Evolutionary conservation across 2,329 filamentous ascomycete genomes (phyloP), one percentile per base, ranked within the genome.

Genomic region (Hysterium pulicare): DNA sequence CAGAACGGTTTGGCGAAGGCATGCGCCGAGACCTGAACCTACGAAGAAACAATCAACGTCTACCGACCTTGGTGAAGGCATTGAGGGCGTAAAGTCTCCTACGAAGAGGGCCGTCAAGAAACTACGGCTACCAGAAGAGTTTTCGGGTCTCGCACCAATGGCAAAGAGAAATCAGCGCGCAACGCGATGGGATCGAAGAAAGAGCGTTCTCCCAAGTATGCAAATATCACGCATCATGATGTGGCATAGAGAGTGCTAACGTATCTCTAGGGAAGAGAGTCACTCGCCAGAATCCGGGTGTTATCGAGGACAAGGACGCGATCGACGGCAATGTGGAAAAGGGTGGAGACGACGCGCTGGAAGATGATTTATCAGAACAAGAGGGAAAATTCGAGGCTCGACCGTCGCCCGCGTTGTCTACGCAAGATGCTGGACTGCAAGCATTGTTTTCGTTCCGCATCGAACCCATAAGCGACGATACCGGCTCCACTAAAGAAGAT

Each of bases 1-100:
- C 16, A 69, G 69, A 47, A 74, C 73, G 50, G 68, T 77, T 24
- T 76, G 72, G 72, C 71, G 71, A 39, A 62, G 72, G 44, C 62
- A 66, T 47, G 56, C 55, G 24, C 51, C 62, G 10, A 58, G 62
- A 40, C 61, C 62, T 34, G 55, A 55, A 44, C 40, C 48, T 38
- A 33, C 38, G 36, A 30, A 20, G 47, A 32, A 47, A 51, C 28
- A 50, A 33, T 5, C 44, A 11, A 19, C 45, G 5, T 13, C 38
- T 11, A 36, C 49, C 1, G 53, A 54, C 2, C 47, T 52, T 5
- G 49, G 43, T 1, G 50, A 54, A 16, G 36, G 8, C 24, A 13
- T 28, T 13, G 53, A 57, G 23, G 50, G 54, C 24, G 48, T 46
- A 15, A 57, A 65, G 46, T 65, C 64, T 23, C 68, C 64, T 4